These are phyloP conservation scores for Exsudoporus frostii DNA, from an alignment of 768 basidiomycete genomes.

Conservation along the genomic window DNA sequence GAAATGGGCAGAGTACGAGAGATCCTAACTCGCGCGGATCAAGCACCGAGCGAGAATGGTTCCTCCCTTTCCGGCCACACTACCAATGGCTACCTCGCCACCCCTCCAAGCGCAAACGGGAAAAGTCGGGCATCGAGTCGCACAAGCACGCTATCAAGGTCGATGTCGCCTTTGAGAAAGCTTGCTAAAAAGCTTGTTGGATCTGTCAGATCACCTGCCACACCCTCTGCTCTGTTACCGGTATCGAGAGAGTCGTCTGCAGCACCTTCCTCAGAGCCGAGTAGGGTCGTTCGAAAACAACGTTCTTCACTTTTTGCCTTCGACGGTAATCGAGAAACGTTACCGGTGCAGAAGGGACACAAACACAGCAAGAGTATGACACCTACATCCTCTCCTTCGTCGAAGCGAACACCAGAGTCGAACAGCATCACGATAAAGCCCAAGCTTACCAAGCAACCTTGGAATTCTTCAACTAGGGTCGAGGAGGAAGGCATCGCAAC, in stretches of 20 bases:
- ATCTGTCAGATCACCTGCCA: conserved; percentile 35
- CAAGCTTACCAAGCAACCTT: conserved; percentile 46
- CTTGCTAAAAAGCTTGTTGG: conserved; percentile 70
- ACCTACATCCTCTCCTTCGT: conserved; percentile 59
- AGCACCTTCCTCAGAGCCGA: conserved; percentile 54
- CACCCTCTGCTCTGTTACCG: conserved; percentile 45
- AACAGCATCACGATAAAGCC: conserved; percentile 41
- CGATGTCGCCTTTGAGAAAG: conserved; percentile 79
- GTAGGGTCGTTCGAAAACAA: conserved; percentile 45
- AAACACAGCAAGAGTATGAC: conserved; percentile 71
- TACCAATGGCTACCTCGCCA: conserved; percentile 60
- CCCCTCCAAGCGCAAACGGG: conserved; percentile 52
- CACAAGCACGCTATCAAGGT: conserved; percentile 54
- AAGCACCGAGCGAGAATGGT: conserved; percentile 61
- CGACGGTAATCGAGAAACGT: conserved; percentile 40
- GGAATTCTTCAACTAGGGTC: conserved; percentile 85
- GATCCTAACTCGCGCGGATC: conserved; percentile 47
- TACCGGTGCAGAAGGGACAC: conserved; percentile 59
- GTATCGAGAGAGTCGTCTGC: conserved; percentile 38
- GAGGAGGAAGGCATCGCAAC: conserved; percentile 47
- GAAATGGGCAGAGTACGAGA: conserved; percentile 77
- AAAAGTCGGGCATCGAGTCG: conserved; percentile 42
- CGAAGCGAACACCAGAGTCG: conserved; percentile 35
- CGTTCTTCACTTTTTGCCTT: conserved; percentile 62
- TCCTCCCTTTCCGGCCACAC: conserved; percentile 64